Conservation (phyloP, 352 stramenopile genomes). For the Thalassiosira exigua region DNA sequence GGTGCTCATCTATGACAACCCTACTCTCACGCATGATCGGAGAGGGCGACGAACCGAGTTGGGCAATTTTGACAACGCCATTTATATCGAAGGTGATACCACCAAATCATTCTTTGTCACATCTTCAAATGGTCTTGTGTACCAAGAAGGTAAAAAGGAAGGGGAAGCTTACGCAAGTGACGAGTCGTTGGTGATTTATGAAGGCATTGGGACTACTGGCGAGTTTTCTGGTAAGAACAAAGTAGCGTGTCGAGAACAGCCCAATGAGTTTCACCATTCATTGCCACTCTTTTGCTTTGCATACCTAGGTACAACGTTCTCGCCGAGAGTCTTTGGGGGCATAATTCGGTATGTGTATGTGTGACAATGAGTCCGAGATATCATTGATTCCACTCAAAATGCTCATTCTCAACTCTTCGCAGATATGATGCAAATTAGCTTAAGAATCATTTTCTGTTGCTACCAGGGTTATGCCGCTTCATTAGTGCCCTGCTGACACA, state of each 20-base stretch:
- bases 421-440: no score
- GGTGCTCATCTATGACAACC: conserved; percentile 24
- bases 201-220: conserved; percentile 25
- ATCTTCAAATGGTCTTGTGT: conserved; percentile 36
- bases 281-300: no score
- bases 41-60: conserved; percentile 37
- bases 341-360: conserved; percentile 1
- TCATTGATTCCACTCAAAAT: no score
- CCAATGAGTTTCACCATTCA: no score
- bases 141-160: conserved; percentile 25
- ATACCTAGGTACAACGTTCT: no score
- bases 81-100: conserved; percentile 13
- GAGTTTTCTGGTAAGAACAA: neutral
- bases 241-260: no score
- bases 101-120: conserved; percentile 48
- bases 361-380: conserved; percentile 5
- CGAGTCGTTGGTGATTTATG: conserved; percentile 31
- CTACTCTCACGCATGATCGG: conserved; percentile 21
- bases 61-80: conserved; percentile 29
- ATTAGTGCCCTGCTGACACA: no score
- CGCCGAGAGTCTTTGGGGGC: conserved; percentile 2
- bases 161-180: conserved; percentile 10
- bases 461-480: no score
- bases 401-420: no score
- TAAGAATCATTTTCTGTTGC: no score